Evolutionary conservation across 2,329 filamentous ascomycete genomes (phyloP).

Genomic region (Hirsutella rhossiliensis): DNA sequence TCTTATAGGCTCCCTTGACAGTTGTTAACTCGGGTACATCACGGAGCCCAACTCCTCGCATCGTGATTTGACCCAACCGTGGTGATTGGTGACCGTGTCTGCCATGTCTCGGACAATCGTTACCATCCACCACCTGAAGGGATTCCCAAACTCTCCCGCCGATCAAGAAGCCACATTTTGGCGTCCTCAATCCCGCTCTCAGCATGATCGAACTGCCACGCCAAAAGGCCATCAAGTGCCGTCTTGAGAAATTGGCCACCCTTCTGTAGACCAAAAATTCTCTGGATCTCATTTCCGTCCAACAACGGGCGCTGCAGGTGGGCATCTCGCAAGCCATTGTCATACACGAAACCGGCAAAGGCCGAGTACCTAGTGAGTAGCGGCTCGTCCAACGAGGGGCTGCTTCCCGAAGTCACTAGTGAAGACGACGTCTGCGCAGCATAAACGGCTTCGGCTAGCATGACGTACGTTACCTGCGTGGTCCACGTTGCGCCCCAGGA

Average conservation of each 20-base stretch:
- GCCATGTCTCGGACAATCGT: no score
- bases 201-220: constrained; percentile 8
- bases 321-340: constrained; percentile 3
- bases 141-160: background rate
- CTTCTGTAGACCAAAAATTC: constrained; percentile 3
- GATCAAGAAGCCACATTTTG: constrained; percentile 5
- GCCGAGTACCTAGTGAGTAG: background rate
- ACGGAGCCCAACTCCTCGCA: no score
- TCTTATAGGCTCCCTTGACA: no score
- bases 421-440: background rate
- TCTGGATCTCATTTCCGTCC: constrained; percentile 6
- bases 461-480: constrained; percentile 5
- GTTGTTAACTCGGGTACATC: no score
- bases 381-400: no score
- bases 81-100: no score
- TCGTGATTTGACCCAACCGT: no score
- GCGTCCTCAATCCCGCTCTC: constrained; percentile 4
- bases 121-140: no score
- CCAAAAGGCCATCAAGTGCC: constrained; percentile 3
- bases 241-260: constrained; percentile 6
- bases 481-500: constrained; percentile 8
- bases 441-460: constrained; percentile 4
- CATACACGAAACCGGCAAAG: constrained; percentile 5
- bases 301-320: constrained; percentile 3
- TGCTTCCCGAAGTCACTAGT: background rate